Percentiles rank a stretch among this genome's conserved stretches.
Evolutionary conservation across 768 basidiomycete genomes (phyloP).

Genomic region (Hemileccinum rubropunctum): DNA sequence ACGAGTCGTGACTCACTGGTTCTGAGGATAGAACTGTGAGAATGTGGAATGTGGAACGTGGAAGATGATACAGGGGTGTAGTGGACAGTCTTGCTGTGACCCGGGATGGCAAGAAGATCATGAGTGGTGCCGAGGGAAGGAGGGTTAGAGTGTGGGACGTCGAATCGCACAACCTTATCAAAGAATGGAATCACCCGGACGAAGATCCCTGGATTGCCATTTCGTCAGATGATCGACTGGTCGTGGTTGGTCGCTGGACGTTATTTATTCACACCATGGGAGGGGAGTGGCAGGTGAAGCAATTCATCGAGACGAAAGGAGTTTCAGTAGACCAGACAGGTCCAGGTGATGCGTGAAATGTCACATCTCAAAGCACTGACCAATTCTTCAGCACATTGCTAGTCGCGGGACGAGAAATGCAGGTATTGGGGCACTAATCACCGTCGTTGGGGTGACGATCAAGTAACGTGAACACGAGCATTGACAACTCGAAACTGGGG

Average conservation of each 20-base stretch:
- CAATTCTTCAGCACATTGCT: too few relatives aligned
- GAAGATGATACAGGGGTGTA: too few relatives aligned
- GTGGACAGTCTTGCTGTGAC: constrained; percentile 6
- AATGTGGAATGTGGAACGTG: constrained; percentile 10
- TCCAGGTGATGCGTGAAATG: too few relatives aligned
- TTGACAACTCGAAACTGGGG: too few relatives aligned
- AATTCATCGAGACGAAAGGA: not conserved
- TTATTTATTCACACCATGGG: not conserved
- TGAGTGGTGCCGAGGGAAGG: not conserved
- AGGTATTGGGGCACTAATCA: too few relatives aligned
- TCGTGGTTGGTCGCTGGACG: not conserved
- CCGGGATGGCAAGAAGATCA: not conserved
- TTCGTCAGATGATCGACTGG: not conserved
- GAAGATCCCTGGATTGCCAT: not conserved
- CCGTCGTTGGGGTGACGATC: too few relatives aligned
- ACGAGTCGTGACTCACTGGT: too few relatives aligned
- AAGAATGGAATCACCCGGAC: not conserved
- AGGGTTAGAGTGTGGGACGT: constrained; percentile 4
- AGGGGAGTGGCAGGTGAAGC: not conserved
- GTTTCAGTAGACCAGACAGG: too few relatives aligned
- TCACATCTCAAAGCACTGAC: too few relatives aligned
- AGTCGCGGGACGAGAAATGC: too few relatives aligned
- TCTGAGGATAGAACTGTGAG: not conserved
- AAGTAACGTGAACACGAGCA: too few relatives aligned
- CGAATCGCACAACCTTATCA: not conserved